Conservation (phyloP, 257 asterid species). For the Lavandula angustifolia region DNA sequence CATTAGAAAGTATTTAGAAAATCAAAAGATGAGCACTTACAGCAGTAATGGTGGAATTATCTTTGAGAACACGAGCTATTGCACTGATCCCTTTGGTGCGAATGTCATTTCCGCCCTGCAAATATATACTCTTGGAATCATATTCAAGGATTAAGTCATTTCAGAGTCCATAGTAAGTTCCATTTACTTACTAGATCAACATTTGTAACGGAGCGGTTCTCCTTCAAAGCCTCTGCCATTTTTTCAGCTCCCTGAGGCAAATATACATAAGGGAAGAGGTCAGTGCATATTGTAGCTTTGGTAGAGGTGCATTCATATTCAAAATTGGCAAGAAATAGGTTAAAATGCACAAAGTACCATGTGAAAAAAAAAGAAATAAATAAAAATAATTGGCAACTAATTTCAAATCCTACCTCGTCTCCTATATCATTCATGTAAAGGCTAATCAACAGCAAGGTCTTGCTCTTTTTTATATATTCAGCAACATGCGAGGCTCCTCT, state of each 20-base stretch:
- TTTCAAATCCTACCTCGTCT: conserved; percentile 66
- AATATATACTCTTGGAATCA: conserved; percentile 23
- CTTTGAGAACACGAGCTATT: conserved; percentile 77
- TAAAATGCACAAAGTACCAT: conserved; percentile 13
- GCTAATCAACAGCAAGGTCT: conserved; percentile 77
- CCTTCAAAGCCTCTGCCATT: conserved; percentile 87
- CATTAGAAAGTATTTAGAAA: not conserved
- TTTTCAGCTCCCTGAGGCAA: conserved; percentile 77
- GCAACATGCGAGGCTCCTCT: conserved; percentile 83
- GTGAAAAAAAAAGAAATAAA: not conserved
- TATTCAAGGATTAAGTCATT: conserved; percentile 8
- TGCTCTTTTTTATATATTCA: conserved; percentile 77
- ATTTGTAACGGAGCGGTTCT: conserved; percentile 75
- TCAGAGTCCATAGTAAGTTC: conserved; percentile 26
- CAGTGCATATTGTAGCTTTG: conserved; percentile 8
- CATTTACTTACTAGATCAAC: conserved; percentile 69
- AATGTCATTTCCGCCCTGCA: conserved; percentile 94
- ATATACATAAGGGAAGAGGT: conserved; percentile 24
- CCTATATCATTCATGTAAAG: conserved; percentile 90
- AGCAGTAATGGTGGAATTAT: conserved; percentile 72
- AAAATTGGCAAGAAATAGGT: conserved; percentile 9
- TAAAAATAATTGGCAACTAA: not conserved
- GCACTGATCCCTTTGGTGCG: conserved; percentile 74
- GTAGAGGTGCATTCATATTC: conserved; percentile 1
- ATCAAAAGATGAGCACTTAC: conserved; percentile 48